Evolutionary conservation across 2,329 filamentous ascomycete species (phyloP), one percentile per base, ranked within the genome.

Genomic region (Neonectria coccinea): DNA sequence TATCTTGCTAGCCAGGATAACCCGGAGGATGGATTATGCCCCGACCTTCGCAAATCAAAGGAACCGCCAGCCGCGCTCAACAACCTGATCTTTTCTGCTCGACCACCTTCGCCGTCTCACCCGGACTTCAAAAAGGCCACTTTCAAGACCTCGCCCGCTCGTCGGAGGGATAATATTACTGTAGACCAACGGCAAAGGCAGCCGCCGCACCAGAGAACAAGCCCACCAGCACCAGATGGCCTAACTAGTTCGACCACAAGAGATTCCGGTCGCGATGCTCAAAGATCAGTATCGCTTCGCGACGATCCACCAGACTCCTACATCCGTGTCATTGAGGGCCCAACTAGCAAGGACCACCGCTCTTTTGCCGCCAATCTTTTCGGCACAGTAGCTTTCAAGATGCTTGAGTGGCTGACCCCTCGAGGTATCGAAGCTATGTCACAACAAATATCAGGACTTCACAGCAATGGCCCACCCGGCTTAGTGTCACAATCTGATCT

Each of bases 1-100:
- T 92, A 92, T 73, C 84, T 97, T 55, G 92, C 93, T 10, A 92
- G 91, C 73, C 89, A 93, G 74, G 91, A 94, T 71, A 88, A 96
- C 68, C 89, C 93, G 0, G 89, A 92, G 67, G 84, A 81, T 62
- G 88, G 87, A 3, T 81, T 97, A 0, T 97, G 93, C 54, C 84
- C 84, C 1, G 76, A 80, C 22, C 76, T 88, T 16, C 78, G 79
- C 50, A 76, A 79, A 5, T 77, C 82, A 1, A 80, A 79, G 54
- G 77, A 79, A 16, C 77, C 82, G 0, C 81, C 84, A 5, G 81
- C 83, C 27, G 80, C 84, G 9, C 69, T 84, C 31, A 81, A 80
- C 61, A 83, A 82, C 16, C 78, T 88, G 14, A 74, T 83, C 39
- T 85, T 88, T 69, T 75, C 77, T 7, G 62, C 75, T 11, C 73